These are phyloP conservation scores for Gilbertella persicaria DNA, from an alignment of 371 early-diverging fungal genomes.

Conservation along the genomic window DNA sequence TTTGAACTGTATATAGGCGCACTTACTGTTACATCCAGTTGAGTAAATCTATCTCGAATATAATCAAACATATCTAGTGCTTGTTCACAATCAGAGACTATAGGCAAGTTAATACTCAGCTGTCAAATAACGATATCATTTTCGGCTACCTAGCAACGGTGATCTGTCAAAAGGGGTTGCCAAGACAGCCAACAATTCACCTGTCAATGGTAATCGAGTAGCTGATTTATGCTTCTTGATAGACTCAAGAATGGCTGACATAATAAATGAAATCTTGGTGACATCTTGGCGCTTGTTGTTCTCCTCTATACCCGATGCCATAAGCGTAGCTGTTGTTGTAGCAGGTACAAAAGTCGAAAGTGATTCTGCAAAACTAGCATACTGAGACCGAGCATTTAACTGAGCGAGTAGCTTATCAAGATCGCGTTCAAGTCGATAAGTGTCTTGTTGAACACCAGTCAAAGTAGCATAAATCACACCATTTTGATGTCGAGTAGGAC, in stretches of 20 bases:
- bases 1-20: not conserved
- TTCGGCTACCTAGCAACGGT: slow-evolving; percentile 27
- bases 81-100: slow-evolving; percentile 46
- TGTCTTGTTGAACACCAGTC: slow-evolving; percentile 50
- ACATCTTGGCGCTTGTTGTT: slow-evolving; percentile 5
- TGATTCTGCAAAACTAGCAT: slow-evolving; percentile 26
- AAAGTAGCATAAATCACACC: slow-evolving; percentile 38
- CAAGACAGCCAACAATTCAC: slow-evolving; percentile 37
- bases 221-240: slow-evolving; percentile 40
- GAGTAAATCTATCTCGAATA: slow-evolving; percentile 37
- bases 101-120: no score
- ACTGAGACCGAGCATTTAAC: slow-evolving; percentile 15
- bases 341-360: not conserved
- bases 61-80: slow-evolving; percentile 53
- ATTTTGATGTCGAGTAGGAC: slow-evolving; percentile 21
- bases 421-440: slow-evolving; percentile 43
- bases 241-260: slow-evolving; percentile 28
- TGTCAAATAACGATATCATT: not conserved
- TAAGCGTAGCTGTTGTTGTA: not conserved
- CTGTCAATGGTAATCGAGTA: slow-evolving; percentile 35
- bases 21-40: slow-evolving; percentile 38
- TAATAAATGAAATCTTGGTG: slow-evolving; percentile 16
- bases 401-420: slow-evolving; percentile 34
- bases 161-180: slow-evolving; percentile 35
- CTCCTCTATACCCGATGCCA: not conserved